Evolutionary conservation across 73 alveolate species (phyloP), one percentile per base, ranked within the genome.

Genomic region (Uronychia setigera): DNA sequence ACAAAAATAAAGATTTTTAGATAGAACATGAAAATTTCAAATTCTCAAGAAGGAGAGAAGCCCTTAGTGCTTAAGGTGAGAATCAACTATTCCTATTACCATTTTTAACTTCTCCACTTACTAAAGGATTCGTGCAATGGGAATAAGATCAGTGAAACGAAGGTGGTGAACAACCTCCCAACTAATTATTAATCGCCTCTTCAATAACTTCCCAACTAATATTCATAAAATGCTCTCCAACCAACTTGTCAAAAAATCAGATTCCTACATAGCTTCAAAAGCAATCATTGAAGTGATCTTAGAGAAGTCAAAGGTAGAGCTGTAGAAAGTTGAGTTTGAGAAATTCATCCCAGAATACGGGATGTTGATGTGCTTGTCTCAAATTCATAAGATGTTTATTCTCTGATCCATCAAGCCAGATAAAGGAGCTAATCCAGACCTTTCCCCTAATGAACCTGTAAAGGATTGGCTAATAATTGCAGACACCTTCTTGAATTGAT

Each of bases 21-120:
- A 5, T 46, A 46, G 67, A 92, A 88, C 83, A 92, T 92, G 90
- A 87, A 83, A 86, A 82, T 92, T 32, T 28, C 81, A 46, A 92
- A 92, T 33, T 35, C 92, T 0, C 80, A 79, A 74, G 92, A 92
- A 58, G 94, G 92, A 1, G 31, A 46, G 82, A 92, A 84, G 67
- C 94, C 93, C 29, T 30, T 76, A 26, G 87, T 82, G 34, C 14
- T 88, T 19, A 87, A 81, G 57, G 80, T 85, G 28, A 87, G 92
- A 82, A 90, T 91, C 5, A 74, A 80, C 28, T 91, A 91, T 75
- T 81, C 89, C 58, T 78, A n/a, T n/a, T n/a, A n/a, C n/a, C n/a
- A n/a, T n/a, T n/a, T n/a, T n/a, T n/a, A n/a, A n/a, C n/a, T n/a
- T n/a, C n/a, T n/a, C n/a, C n/a, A n/a, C n/a, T n/a, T n/a, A n/a